Evolutionary conservation across 2,329 filamentous ascomycete genomes (phyloP), one percentile per base, ranked within the genome.

Genomic region (Verticillium isaacii): DNA sequence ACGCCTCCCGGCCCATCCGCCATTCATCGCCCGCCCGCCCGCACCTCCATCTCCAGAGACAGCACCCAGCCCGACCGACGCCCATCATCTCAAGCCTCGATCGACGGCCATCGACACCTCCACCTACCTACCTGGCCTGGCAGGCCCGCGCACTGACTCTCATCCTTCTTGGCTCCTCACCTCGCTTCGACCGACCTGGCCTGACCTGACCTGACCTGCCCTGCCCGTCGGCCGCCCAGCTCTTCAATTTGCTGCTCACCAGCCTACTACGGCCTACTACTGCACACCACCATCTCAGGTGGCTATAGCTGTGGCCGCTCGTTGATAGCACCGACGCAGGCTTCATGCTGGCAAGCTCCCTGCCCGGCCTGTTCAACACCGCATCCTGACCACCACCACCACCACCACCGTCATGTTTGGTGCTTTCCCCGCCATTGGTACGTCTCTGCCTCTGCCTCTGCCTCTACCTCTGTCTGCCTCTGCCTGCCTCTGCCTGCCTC

Each of bases 361-460:
- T 50, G 45, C 12, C 9, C 25, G 45, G 12, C 9, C 25, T 57
- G 5, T 25, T 14, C 25, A 19, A 29, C 36, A 52, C 32, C 59
- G 11, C 32, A 14, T n/a, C 25, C 37, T 45, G 14, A 45, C 54
- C 39, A 23, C 55, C 9, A 34, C 9, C 32, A 7, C 54, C 15
- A 29, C 54, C 54, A 5, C 32, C 68, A 50, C 23, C 23, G 23
- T 63, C 67, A 81, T 81, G 78, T 81, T 81, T 68, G 77, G 77
- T 57, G 75, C 72, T 60, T 73, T 80, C 64, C 65, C 75, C 59
- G 71, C 73, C 62, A 70, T 77, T 66, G 69, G 77, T 79, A 72
- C 74, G 77, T 73, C 58, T 34, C 50, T 50, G 45, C 11, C 11
- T 25, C 45, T 23, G 19, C 11, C 19, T 50, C 41, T 50, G 41